Evolutionary conservation across 140 eudicot genomes (phyloP).

Genomic region (Ambrosia hybrid): DNA sequence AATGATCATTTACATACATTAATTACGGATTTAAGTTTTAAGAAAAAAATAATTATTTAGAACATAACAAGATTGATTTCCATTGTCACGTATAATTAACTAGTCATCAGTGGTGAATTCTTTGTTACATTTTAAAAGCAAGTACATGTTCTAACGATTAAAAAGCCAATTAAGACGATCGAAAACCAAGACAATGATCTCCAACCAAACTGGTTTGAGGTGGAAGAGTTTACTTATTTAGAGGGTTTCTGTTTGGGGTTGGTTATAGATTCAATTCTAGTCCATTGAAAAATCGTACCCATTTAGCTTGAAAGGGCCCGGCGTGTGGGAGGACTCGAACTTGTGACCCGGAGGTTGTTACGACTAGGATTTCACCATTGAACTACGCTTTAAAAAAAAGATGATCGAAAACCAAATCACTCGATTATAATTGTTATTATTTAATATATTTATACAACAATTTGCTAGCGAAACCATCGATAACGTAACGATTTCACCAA

Average conservation of each 20-base stretch:
- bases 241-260: no score
- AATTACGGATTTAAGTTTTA: neutral
- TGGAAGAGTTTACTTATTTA: no score
- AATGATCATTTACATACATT: neutral
- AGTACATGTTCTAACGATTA: neutral
- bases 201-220: no score
- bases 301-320: no score
- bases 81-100: neutral
- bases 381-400: no score
- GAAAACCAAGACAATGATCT: neutral
- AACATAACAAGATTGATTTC: neutral
- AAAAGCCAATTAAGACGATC: neutral
- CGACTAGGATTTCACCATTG: no score
- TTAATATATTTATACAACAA: neutral
- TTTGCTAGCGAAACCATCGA: neutral
- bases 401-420: neutral
- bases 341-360: no score
- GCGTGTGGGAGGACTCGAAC: no score
- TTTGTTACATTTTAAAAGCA: neutral
- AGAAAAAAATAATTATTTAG: neutral
- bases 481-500: neutral
- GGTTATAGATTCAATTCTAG: no score
- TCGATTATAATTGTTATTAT: constrained; percentile 10
- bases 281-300: no score
- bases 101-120: neutral